These are phyloP conservation scores for Scutellaria galericulata DNA, from an alignment of 257 asterid genomes.

Conservation along the genomic window DNA sequence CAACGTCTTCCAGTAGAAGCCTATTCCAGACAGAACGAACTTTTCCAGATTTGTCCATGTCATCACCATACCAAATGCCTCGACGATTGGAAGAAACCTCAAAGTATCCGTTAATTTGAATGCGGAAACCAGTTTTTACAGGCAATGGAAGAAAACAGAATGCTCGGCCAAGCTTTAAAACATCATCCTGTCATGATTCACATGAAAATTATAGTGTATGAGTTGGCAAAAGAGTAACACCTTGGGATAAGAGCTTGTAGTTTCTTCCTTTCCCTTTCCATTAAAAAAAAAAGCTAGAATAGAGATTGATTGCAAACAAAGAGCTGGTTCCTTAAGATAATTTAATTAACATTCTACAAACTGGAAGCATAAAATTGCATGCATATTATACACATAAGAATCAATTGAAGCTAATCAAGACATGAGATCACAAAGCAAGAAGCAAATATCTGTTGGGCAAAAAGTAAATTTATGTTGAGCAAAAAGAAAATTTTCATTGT, in stretches of 20 bases:
- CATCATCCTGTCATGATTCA: slow-evolving; percentile 58
- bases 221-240: slow-evolving; percentile 29
- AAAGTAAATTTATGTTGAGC: slow-evolving; percentile 11
- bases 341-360: slow-evolving; percentile 19
- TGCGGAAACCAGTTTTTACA: slow-evolving; percentile 81
- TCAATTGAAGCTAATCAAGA: slow-evolving; percentile 19
- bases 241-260: slow-evolving; percentile 11
- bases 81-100: slow-evolving; percentile 99
- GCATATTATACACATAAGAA: slow-evolving; percentile 13
- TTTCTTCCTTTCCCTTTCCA: slow-evolving; percentile 16
- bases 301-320: slow-evolving; percentile 26
- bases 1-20: slow-evolving; percentile 89
- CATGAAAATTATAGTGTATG: slow-evolving; percentile 33
- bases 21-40: slow-evolving; percentile 95
- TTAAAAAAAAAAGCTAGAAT: slow-evolving; percentile 15
- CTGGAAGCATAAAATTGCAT: slow-evolving; percentile 24
- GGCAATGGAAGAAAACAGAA: slow-evolving; percentile 98
- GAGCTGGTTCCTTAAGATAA: slow-evolving; percentile 8
- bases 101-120: slow-evolving; percentile 88
- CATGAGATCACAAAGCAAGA: slow-evolving; percentile 27
- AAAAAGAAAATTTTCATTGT: not conserved
- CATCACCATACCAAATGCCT: slow-evolving; percentile 99
- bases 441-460: slow-evolving; percentile 8
- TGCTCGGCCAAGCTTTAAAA: slow-evolving; percentile 75
- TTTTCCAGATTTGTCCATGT: slow-evolving; percentile 97